These are phyloP conservation scores for Ceratobasidium sp. DNA, from an alignment of 1,284 basidiomycete genomes.

Conservation along the genomic window DNA sequence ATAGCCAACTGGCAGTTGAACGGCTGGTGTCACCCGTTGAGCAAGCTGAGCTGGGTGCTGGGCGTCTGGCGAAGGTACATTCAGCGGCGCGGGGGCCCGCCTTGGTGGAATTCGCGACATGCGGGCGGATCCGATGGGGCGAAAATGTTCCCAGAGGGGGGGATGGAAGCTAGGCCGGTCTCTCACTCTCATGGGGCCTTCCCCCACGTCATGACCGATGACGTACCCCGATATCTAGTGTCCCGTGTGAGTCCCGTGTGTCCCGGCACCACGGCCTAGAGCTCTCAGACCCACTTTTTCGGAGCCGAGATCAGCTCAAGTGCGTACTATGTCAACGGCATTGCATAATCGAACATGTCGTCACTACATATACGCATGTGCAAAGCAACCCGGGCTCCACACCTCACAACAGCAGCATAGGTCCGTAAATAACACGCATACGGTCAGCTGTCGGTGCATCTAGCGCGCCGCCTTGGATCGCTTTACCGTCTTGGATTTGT, in stretches of 20 bases:
- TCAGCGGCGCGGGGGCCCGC: slow-evolving; percentile 19
- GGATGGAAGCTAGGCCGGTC: not conserved
- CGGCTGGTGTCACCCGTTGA: slow-evolving; percentile 8
- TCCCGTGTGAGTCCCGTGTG: not conserved
- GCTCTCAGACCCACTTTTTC: slow-evolving; percentile 1
- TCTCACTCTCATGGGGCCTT: not conserved
- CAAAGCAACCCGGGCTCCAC: slow-evolving; percentile 1
- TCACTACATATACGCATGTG: slow-evolving; percentile 34
- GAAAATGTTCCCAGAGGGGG: not conserved
- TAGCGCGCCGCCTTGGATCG: slow-evolving; percentile 24
- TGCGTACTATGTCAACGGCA: slow-evolving; percentile 21
- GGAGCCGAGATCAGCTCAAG: slow-evolving; percentile 8
- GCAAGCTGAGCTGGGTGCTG: slow-evolving; percentile 10
- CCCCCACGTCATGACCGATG: slow-evolving; percentile 1
- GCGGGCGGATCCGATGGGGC: not conserved
- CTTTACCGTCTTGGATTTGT: slow-evolving; percentile 38
- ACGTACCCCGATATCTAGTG: not conserved
- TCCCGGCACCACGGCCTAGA: slow-evolving; percentile 3
- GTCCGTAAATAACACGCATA: slow-evolving; percentile 23
- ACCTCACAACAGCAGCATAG: not conserved
- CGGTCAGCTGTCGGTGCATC: not conserved
- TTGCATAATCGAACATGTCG: slow-evolving; percentile 39
- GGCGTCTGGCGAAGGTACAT: slow-evolving; percentile 15
- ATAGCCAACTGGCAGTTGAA: not conserved
- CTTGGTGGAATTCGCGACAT: slow-evolving; percentile 31